Evolutionary conservation across 768 basidiomycete species (phyloP), one percentile per base, ranked within the genome.

Genomic region (Postia placenta): DNA sequence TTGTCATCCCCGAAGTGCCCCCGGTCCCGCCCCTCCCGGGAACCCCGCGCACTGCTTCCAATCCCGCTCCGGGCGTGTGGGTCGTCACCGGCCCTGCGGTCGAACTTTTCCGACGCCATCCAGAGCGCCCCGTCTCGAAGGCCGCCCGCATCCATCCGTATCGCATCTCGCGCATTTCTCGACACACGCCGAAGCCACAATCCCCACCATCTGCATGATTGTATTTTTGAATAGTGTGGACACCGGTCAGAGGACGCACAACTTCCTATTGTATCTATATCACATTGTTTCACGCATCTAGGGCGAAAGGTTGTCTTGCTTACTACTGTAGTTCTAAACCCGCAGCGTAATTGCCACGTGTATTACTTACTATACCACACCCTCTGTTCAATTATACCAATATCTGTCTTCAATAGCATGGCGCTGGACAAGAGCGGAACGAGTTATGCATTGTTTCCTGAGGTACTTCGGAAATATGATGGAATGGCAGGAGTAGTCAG

Each of bases 81-180:
- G 5, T 14, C 43, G 4, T n/a, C 20, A 27, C 37, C 26, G 81
- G 81, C 1, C 67, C 69, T 1, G 73, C 74, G 0, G 56, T 81
- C 14, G 65, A 72, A 37, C 63, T 66, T 17, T 63, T 82, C 41
- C n/a, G n/a, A n/a, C 76, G 80, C 46, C 65, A 71, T 11, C 67
- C 72, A 1, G 62, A 67, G 27, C 60, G 66, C 7, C 70, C 62
- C 15, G 52, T 79, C 23, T 65, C 69, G 12, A 71, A 71, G 51
- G 76, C 76, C 30, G 69, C 74, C 7, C 70, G 77, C 19, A 54
- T 84, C 6, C 75, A 79, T 52, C 81, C 83, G 2, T 85, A 83
- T 61, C 74, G 74, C 53, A 65, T 80, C 27, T 62, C 67, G n/a
- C 47, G 57, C 44, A 51, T 5, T 4, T 6, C 30, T 19, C n/a